These are phyloP conservation scores for Cinnamomum chago DNA, from an alignment of 164 flowering plant genomes.

Conservation along the genomic window DNA sequence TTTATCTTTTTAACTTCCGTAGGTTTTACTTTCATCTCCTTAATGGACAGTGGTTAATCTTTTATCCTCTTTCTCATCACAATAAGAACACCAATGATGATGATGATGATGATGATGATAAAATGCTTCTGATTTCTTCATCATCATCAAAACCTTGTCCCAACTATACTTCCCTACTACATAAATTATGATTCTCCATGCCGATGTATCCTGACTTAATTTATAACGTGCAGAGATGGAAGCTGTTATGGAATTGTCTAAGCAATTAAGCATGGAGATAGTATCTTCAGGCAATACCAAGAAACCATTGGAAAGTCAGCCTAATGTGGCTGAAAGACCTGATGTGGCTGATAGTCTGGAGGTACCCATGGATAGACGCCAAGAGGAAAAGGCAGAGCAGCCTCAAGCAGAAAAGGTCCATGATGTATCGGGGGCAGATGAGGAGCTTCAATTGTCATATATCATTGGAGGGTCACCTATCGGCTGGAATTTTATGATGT, in stretches of 20 bases:
- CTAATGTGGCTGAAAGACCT: constrained; percentile 4
- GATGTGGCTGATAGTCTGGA: constrained; percentile 10
- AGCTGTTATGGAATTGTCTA: constrained; percentile 46
- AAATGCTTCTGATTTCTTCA: no score
- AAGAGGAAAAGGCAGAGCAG: constrained; percentile 18
- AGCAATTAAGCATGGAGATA: constrained; percentile 34
- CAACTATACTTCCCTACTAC: no score
- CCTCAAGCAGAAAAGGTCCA: constrained; percentile 11
- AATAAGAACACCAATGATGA: no score
- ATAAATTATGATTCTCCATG: background rate
- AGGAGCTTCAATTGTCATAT: constrained; percentile 29
- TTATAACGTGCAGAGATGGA: constrained; percentile 48
- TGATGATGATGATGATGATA: no score
- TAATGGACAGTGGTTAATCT: no score
- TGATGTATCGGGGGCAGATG: constrained; percentile 23
- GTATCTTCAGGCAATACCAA: constrained; percentile 18
- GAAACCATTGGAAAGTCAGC: constrained; percentile 17
- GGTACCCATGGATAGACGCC: constrained; percentile 14
- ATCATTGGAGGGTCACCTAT: constrained; percentile 80
- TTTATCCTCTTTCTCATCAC: no score
- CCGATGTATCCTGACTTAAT: background rate
- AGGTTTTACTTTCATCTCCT: no score
- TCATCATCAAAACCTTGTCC: no score
- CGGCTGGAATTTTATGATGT: constrained; percentile 80
- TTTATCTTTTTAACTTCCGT: no score